Base-by-base conservation (phyloP, 1,139 yeast species). In the Yamadazyma friedrichii region DNA sequence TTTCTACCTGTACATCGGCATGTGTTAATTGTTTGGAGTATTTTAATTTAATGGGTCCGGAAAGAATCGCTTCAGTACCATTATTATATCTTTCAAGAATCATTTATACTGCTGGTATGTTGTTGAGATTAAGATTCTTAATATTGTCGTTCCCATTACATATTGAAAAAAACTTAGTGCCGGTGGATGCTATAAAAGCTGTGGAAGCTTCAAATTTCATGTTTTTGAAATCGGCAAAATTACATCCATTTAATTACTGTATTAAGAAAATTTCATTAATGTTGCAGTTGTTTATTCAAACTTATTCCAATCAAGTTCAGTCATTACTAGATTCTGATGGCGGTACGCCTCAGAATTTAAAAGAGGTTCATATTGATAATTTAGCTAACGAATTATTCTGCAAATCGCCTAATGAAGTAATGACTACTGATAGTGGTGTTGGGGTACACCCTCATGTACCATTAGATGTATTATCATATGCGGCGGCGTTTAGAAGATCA, bases 91-190 rank as follows among this genome's bases (percentile, higher is more conserved):
- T 78, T 41, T 74, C 88, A 1, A 66, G 95, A 50, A 64, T 86
- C 40, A 75, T 84, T 36, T 84, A 82, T 55, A 80, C 87, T 2
- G 80, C 82, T 0, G 87, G 88, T 9, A 78, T 82, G 69, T 62
- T 84, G 12, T 62, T 84, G 40, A 70, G 87, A 46, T 64, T 83
- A 37, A 63, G 88, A 29, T 81, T 74, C 49, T 62, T 81, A 41
- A 72, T 77, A 13, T 56, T 82, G 30, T 73, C 82, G 5, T 65
- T 80, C 11, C 83, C 86, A 1, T 67, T 75, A 26, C 70, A 76
- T 43, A 70, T 68, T 55, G 75, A 69, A 36, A 63, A 58, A 39
- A 74, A 74, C 36, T 64, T 75, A 36, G 75, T 80, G 6, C 81
- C 86, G 0, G 65, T 67, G 16, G 65, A 67, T 29, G 76, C 80